Base-by-base conservation (phyloP, 495 filamentous ascomycete genomes). In the Mytilinidion resinicola region DNA sequence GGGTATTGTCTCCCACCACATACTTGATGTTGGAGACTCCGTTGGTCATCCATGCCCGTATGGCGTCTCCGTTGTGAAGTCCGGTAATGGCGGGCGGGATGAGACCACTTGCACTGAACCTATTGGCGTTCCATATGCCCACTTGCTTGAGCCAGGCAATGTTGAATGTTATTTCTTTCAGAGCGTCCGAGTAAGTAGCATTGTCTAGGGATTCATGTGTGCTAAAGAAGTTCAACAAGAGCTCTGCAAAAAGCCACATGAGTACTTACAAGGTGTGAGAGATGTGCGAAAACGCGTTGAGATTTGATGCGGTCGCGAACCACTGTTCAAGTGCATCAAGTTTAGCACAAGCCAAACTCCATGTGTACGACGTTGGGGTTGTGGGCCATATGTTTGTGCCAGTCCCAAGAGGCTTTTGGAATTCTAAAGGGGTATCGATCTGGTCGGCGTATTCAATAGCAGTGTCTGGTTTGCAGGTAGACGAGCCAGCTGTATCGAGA, bases 71-170 rank as follows among this genome's bases (percentile, higher is more conserved):
- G 68, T 86, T 86, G 72, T 84, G 82, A 9, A 85, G 59, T 44
- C 83, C 83, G 0, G 83, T 85, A 53, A 86, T 86, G 55, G 79
- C 81, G 0, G 82, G 83, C 9, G 82, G 83, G 59, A 85, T 81
- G 53, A 86, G 75, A 25, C 83, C 82, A 34, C 72, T 73, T 19
- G 67, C 59, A 14, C 77, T 81, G 56, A 75, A 83, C 53, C 73
- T 62, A 12, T 41, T 60, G 10, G 74, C 74, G 14, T 59, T 33
- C 44, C 68, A 63, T 37, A 86, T 67, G 10, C 78, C 79, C 11
- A 77, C 68, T 56, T 78, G 74, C 59, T 74, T 68, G 35, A 83
- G 63, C 82, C 82, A 86, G 36, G 75, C 78, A 50, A 77, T 69
- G 71, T 86, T 86, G 72, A 79, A 86, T 33, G 69, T 69, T 43